Base-by-base conservation (phyloP, 768 basidiomycete species). In the Dacryopinax spathularia region DNA sequence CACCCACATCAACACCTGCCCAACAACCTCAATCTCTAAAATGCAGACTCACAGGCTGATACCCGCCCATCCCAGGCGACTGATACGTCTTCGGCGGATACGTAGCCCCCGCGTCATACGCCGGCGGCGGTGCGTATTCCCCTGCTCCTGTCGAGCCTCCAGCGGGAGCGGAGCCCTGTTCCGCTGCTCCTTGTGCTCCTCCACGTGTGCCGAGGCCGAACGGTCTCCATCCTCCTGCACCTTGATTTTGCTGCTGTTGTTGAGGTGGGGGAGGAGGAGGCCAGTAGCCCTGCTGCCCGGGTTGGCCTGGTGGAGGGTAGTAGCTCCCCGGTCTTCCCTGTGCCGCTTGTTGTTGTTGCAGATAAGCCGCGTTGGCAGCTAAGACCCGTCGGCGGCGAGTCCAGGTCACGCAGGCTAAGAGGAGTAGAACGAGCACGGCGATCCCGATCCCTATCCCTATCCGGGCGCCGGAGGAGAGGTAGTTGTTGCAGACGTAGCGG, bases 31-130 rank as follows among this genome's bases (percentile, higher is more conserved):
- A 12, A 12, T 44, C 43, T 22, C 43, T 20, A 56, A 56, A 20
- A 56, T 9, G 6, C 7, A 3, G 25, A 56, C 48, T 56, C 25
- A 56, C 48, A 6, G 48, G 48, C 48, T 15, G 48, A 56, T 56
- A 56, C 10, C 48, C 48, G n/a, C n/a, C n/a, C n/a, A n/a, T n/a
- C 48, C 48, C 48, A 6, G 6, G 7, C 5, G 6, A 5, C 48
- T 56, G 48, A 31, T 56, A 56, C 48, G 48, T 29, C 48, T 56
- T 56, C 5, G 48, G 48, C 48, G 48, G 48, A 29, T 27, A 56
- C 48, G 48, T 31, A 5, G 39, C 39, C 16, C 7, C 22, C 39
- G 16, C 39, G 39, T 41, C 16, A 18, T 41, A 18, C 7, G 39
- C 18, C 4, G 39, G 39, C 39, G 39, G 39, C 18, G 39, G 39